Base-by-base conservation (phyloP, 106 monocot genomes). In the Alisma plantagoaquatica region DNA sequence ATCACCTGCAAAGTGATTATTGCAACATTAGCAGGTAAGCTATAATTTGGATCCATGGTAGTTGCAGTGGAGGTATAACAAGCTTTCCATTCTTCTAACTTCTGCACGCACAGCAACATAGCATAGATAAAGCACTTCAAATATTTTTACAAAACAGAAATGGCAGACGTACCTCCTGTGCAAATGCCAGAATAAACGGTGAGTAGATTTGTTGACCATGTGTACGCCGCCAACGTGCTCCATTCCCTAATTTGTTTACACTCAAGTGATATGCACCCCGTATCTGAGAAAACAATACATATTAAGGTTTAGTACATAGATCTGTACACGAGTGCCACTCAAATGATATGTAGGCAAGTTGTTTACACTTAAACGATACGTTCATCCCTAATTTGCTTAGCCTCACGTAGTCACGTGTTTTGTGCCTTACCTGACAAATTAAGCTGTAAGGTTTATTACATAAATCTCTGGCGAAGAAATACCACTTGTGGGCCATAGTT, bases 21-120 rank as follows among this genome's bases (percentile, higher is more conserved):
- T 41, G 83, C 88, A 68, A 89, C 75, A 70, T 89, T 89, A 24
- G 82, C 79, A 46, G 88, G 88, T 31, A 89, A 70, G 43, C 43
- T 73, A 32, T 89, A 89, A 67, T 27, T 46, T 53, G 46, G 61
- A 23, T 73, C 79, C 76, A 89, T 79, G 19, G 41, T 43, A 23
- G 73, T 65, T 26, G 49, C 57, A 43, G 64, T 63, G 23, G 54
- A 22, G 2, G 71, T 38, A 59, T 68, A 65, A 61, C 73, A 70
- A 25, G 76, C 55, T 43, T 74, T 83, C 88, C 88, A 83, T 65
- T 23, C 63, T 35, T 66, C 35, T 56, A 78, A 81, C 46, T 65
- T 51, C 87, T 87, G 44, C 19, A n/a, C 15, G 30, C 4, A 1
- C n/a, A 9, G 16, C 35, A 38, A 54, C 16, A 43, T 41, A 51